Percentiles rank a stretch among this genome's conserved stretches.
Evolutionary conservation across 208 protist species (phyloP).

Genomic region (Acanthamoeba castellanii): DNA sequence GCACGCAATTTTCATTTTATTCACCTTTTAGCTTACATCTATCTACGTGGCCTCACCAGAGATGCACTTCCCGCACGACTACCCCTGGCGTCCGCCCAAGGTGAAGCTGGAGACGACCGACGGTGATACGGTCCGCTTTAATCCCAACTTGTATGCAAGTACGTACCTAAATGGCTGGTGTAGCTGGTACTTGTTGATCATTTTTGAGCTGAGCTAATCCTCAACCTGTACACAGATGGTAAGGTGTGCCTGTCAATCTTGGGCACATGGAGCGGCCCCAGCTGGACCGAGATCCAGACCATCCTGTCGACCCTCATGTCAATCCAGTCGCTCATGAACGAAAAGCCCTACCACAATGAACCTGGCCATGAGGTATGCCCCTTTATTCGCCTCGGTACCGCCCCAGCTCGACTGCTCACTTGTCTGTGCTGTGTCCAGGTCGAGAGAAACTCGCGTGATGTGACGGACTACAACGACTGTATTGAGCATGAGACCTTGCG

Average conservation of each 20-base stretch:
- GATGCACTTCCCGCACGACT: conserved; percentile 78
- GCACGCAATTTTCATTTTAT: neutral
- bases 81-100: conserved; percentile 75
- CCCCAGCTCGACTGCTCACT: neutral
- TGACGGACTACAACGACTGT: conserved; percentile 44
- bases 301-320: conserved; percentile 86
- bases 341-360: conserved; percentile 93
- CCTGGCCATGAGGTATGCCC: conserved; percentile 66
- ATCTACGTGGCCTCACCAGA: conserved; percentile 6
- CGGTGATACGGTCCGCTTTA: conserved; percentile 89
- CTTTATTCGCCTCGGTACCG: neutral
- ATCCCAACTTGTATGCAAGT: conserved; percentile 92
- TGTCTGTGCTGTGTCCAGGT: neutral
- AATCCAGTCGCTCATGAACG: conserved; percentile 92
- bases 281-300: conserved; percentile 19
- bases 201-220: neutral
- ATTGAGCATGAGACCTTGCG: conserved; percentile 63
- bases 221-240: neutral
- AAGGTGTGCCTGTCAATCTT: conserved; percentile 91
- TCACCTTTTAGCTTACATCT: neutral
- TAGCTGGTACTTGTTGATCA: too few relatives aligned
- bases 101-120: conserved; percentile 88
- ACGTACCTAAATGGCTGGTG: conserved; percentile 73
- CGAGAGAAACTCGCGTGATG: conserved; percentile 7
- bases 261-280: conserved; percentile 90